A percentile compares a stretch with the other conserved stretches of the same genome.
These are phyloP conservation scores for Fusarium sp. DNA, from an alignment of 2,329 filamentous ascomycete genomes.

Conservation along the genomic window DNA sequence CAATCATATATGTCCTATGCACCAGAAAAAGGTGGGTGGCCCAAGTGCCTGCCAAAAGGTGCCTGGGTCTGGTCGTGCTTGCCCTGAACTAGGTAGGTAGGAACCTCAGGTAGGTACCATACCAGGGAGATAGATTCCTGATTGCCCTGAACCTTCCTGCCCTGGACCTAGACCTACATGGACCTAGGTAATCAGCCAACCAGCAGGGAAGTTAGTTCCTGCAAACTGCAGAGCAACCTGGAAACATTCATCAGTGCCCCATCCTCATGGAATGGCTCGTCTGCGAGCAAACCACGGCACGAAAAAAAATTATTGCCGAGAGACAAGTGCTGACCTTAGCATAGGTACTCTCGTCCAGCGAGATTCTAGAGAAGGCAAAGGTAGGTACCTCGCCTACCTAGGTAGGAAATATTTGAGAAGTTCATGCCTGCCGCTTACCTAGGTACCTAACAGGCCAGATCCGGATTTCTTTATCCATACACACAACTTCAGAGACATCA, in stretches of 20 bases:
- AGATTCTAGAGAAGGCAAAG: background rate
- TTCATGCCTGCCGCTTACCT: background rate
- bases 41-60: slow-evolving; percentile 37
- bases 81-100: background rate
- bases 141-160: slow-evolving; percentile 10
- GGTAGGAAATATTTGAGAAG: background rate
- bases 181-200: background rate
- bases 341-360: background rate
- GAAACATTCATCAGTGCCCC: background rate
- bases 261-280: background rate
- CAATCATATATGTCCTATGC: slow-evolving; percentile 9
- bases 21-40: slow-evolving; percentile 20
- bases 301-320: slow-evolving; percentile 13
- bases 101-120: background rate
- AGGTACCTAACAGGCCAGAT: background rate
- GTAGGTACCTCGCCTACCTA: background rate
- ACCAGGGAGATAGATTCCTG: background rate
- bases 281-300: slow-evolving; percentile 4
- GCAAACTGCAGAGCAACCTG: slow-evolving; percentile 1
- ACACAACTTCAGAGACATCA: slow-evolving; percentile 13
- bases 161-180: background rate
- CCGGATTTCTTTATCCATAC: slow-evolving; percentile 13
- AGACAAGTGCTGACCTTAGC: slow-evolving; percentile 1
- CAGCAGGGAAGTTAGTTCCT: slow-evolving; percentile 12
- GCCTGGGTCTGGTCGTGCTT: background rate